phyloP scores from a whole-genome alignment of 106 monocot genomes.

The Dioscorea dumetorum region DNA sequence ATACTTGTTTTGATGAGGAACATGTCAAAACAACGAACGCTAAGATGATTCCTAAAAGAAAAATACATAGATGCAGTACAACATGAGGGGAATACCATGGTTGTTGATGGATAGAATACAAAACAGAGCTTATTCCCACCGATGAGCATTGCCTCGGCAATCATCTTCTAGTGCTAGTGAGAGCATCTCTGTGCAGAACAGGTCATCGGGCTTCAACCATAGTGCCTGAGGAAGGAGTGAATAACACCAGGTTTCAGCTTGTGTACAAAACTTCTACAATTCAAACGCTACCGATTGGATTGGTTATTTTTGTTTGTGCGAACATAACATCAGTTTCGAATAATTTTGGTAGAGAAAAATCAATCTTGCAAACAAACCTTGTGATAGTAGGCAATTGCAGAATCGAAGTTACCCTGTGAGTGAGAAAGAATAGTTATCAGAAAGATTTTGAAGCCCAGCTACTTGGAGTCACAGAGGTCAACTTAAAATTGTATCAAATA shows the following conservation, averaged over 20 bases:
- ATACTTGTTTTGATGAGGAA: no score
- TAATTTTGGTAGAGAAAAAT: background rate
- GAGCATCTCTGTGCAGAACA: constrained; percentile 77
- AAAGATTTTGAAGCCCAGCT: background rate
- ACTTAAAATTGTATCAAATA: background rate
- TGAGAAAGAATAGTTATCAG: no score
- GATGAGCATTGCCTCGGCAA: background rate
- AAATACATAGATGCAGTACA: no score
- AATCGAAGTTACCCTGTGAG: constrained; percentile 28
- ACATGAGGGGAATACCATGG: no score
- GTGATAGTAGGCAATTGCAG: constrained; percentile 53
- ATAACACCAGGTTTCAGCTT: background rate
- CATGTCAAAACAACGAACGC: no score
- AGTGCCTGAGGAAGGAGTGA: constrained; percentile 29
- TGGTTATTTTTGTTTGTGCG: background rate
- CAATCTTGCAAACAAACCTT: constrained; percentile 13
- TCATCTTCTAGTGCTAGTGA: constrained; percentile 46
- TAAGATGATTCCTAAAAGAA: no score
- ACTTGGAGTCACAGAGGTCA: background rate
- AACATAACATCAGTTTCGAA: background rate
- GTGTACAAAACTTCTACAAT: background rate
- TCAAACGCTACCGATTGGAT: background rate
- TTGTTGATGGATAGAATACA: no score
- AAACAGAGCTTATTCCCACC: no score
- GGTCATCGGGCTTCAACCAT: constrained; percentile 69